Base-by-base conservation (phyloP, 129 eudicot species). In the Flaveria ramosissima region DNA sequence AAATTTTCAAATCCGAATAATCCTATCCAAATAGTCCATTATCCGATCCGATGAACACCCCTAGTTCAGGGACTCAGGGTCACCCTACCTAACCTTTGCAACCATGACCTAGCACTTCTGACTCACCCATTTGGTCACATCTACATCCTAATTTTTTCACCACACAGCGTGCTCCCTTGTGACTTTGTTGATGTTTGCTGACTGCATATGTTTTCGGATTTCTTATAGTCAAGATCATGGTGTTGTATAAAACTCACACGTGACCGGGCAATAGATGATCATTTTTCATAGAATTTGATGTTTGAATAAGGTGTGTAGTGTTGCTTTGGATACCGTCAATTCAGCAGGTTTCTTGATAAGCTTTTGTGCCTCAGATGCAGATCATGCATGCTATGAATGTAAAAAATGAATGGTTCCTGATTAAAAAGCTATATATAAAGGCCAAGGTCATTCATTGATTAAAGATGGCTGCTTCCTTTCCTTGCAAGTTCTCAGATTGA, bases 341-440 rank as follows among this genome's bases (percentile, higher is more conserved):
- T 78, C 72, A 71, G 77, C 78, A 53, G 65, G 71, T 64, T 82
- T 68, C 68, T 78, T 60, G 83, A 70, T 68, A 68, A 74, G 75
- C 62, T 62, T 74, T 80, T 75, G 65, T 75, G 78, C 32, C 59
- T 66, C 46, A 36, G 42, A 64, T 36, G 70, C 75, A 74, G 68
- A 72, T 74, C 70, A 50, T 71, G 57, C 50, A 48, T 70, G 80
- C 70, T 47, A 62, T 77, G 82, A 77, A 73, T 73, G 85, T 79
- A 72, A 78, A 72, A 78, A 80, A 60, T 84, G 15, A 59, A 26
- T 61, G 21, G 26, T 79, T 23, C 65, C 56, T 72, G 60, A 64
- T 30, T 80, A 60, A 30, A 60, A 70, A 70, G 59, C 59, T 52
- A 52, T 52, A 50, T 52, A 52, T 52, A n/a, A 52, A 52, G 59